phyloP scores from a whole-genome alignment of 1,284 basidiomycete species.

The Xerocomus nothofagi region DNA sequence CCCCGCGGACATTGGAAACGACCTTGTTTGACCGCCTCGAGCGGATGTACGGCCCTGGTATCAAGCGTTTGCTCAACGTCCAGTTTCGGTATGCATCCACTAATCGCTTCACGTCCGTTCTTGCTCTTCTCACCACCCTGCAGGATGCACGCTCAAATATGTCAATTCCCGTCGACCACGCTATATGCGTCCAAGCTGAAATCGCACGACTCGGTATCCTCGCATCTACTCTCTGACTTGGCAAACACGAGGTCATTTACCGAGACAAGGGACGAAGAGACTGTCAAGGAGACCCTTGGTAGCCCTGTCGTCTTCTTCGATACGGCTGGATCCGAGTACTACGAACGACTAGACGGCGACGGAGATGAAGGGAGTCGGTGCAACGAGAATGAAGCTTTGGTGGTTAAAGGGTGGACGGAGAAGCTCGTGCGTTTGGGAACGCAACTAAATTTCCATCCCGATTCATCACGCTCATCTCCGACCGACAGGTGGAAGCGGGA shows the following conservation, averaged over 20 bases:
- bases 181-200: constrained; percentile 77
- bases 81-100: constrained; percentile 74
- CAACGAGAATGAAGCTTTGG: constrained; percentile 90
- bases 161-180: constrained; percentile 81
- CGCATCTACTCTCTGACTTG: constrained; percentile 73
- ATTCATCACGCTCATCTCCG: not conserved
- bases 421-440: constrained; percentile 65
- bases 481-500: constrained; percentile 64
- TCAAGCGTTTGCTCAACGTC: constrained; percentile 85
- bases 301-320: constrained; percentile 92
- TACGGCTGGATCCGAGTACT: constrained; percentile 91
- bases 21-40: constrained; percentile 93
- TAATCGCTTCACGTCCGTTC: not conserved
- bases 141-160: constrained; percentile 89
- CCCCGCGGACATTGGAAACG: constrained; percentile 78
- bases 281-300: constrained; percentile 60
- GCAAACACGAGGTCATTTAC: constrained; percentile 45
- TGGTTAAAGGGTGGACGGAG: constrained; percentile 82
- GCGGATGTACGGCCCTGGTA: constrained; percentile 76
- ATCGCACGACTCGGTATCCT: constrained; percentile 71
- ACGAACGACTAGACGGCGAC: constrained; percentile 68
- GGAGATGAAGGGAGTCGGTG: constrained; percentile 83
- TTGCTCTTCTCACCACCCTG: not conserved
- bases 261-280: constrained; percentile 57
- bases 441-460: not conserved